Evolutionary conservation across 805 yeast genomes (phyloP), one percentile per base, ranked within the genome.

Genomic region (Candida michaelii): DNA sequence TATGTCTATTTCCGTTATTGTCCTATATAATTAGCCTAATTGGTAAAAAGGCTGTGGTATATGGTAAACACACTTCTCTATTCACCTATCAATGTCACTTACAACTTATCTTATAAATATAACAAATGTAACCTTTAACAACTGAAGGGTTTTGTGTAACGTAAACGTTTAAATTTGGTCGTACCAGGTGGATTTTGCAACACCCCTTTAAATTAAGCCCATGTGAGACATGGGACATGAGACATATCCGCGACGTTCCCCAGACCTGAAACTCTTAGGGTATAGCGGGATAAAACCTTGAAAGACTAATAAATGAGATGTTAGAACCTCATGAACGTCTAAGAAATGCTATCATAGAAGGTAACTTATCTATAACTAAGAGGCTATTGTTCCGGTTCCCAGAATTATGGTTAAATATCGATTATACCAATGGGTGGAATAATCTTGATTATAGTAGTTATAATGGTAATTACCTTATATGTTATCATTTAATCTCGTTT

Each of bases 391-490:
- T 56, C 21, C 58, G 72, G 17, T 68, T 60, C 42, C 76, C 76
- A 10, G 72, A 66, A 16, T 58, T 70, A 39, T 70, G 76, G 76
- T 61, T 70, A 32, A 70, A 70, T 46, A 55, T 57, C 12, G 72
- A 70, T 48, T 55, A 66, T 12, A 25, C 61, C 34, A 44, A 55
- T 15, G 76, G 76, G 23, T 70, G 74, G 74, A 51, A 62, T 39
- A 70, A 69, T 45, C 60, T 70, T 32, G 74, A 70, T 54, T 69
- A 66, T 50, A 70, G 73, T 7, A 55, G 68, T 9, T 68, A 55
- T 48, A 52, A 65, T 43, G 76, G 76, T 21, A 60, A 68, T 49
- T 70, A 70, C 46, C 53, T 70, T 38, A 59, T 70, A 5, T 70
- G 76, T 46, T 68, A 61, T 54, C 73, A 69, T 52, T 50, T 70